A percentile compares a stretch with the other conserved stretches of the same genome.
These are phyloP conservation scores for Macrotyloma uniflorum DNA, from an alignment of 306 rosid species.

Conservation along the genomic window DNA sequence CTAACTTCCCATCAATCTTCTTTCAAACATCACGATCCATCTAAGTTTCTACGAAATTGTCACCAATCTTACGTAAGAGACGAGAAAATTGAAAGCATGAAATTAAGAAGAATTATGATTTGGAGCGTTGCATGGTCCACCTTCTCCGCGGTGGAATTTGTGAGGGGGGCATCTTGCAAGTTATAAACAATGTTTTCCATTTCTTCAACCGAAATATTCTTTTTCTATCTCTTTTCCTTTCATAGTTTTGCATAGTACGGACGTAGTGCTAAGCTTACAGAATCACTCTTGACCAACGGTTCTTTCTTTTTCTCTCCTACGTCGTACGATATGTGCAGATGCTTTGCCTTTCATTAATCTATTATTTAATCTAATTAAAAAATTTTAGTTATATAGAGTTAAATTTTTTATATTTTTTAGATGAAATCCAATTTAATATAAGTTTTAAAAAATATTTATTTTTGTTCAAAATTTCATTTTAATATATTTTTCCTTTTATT, in stretches of 20 bases:
- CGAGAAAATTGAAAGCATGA: constrained; percentile 24
- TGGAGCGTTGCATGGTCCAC: constrained; percentile 22
- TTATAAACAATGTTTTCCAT: not conserved
- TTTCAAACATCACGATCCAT: constrained; percentile 3
- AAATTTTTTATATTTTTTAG: too few species aligned
- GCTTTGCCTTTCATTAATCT: too few species aligned
- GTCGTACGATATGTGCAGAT: too few species aligned
- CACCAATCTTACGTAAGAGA: constrained; percentile 38
- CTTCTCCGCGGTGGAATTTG: not conserved
- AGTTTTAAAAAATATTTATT: too few species aligned
- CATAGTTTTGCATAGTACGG: not conserved
- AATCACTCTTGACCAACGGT: not conserved
- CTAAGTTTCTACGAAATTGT: constrained; percentile 30
- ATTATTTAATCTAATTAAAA: too few species aligned
- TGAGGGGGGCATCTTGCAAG: not conserved
- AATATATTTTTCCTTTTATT: too few species aligned
- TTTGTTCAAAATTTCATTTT: too few species aligned
- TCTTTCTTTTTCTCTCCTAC: not conserved
- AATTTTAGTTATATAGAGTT: too few species aligned
- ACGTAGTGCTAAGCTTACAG: not conserved
- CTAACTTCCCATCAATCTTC: constrained; percentile 4
- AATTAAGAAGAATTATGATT: not conserved
- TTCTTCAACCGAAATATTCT: not conserved
- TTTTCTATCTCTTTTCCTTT: not conserved
- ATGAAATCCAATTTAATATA: too few species aligned